A percentile compares a stretch with the other conserved stretches of the same genome.
Conservation (phyloP, 805 yeast genomes). For the Yarrowia osloensis region DNA sequence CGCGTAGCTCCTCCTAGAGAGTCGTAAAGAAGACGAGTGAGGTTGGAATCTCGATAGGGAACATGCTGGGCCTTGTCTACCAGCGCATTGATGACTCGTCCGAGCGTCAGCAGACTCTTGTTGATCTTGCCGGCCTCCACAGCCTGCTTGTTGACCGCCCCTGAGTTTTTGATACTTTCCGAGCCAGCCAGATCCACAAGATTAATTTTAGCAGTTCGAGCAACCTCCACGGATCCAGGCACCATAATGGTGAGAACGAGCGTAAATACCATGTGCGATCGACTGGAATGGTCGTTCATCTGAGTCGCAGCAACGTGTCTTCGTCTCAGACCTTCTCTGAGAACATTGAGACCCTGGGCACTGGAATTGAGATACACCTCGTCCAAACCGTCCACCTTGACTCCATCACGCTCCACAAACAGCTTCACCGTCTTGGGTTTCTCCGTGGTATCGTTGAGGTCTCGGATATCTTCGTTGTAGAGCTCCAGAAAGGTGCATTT, state of each 20-base stretch:
- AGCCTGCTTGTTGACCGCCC: constrained; percentile 82
- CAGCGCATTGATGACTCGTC: constrained; percentile 79
- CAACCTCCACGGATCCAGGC: constrained; percentile 54
- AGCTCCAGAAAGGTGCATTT: constrained; percentile 81
- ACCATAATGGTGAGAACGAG: constrained; percentile 60
- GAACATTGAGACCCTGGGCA: constrained; percentile 52
- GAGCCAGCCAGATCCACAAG: constrained; percentile 95
- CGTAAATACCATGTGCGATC: constrained; percentile 80
- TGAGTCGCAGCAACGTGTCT: constrained; percentile 78
- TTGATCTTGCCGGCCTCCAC: constrained; percentile 93
- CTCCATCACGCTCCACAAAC: constrained; percentile 54
- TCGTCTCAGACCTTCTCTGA: constrained; percentile 59
- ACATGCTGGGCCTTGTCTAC: constrained; percentile 68
- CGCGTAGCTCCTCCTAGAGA: constrained; percentile 87
- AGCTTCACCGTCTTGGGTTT: constrained; percentile 53
- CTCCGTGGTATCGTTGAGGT: constrained; percentile 48
- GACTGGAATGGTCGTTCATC: constrained; percentile 72
- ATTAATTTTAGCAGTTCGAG: constrained; percentile 59
- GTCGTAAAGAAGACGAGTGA: constrained; percentile 76
- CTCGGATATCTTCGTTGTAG: constrained; percentile 83
- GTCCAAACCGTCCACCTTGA: constrained; percentile 59
- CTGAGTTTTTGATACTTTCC: constrained; percentile 83
- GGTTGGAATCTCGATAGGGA: constrained; percentile 83
- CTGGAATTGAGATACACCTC: constrained; percentile 54
- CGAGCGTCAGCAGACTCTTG: constrained; percentile 82